phyloP scores from a whole-genome alignment of 352 stramenopile genomes.

The Globisporangium camurandrum region DNA sequence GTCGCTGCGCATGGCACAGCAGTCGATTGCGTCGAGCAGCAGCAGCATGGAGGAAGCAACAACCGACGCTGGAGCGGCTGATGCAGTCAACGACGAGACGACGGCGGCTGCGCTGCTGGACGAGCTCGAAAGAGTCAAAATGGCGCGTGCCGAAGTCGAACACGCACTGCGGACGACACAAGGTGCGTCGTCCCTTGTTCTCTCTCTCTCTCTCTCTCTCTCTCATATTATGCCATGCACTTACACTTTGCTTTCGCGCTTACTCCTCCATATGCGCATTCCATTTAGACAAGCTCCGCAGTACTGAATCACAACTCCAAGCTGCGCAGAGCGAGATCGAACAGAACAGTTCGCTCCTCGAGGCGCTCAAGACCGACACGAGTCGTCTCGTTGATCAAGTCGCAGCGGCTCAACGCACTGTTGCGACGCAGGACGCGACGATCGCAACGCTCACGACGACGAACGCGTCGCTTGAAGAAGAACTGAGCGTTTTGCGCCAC shows the following conservation, averaged over 20 bases:
- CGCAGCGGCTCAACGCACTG: conserved; percentile 12
- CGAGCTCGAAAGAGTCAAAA: conserved; percentile 57
- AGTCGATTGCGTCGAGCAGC: not conserved
- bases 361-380: conserved; percentile 11
- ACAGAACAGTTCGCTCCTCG: conserved; percentile 8
- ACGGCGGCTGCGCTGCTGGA: conserved; percentile 30
- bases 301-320: conserved; percentile 8
- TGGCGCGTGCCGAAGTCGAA: conserved; percentile 35
- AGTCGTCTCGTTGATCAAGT: conserved; percentile 11
- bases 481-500: conserved; percentile 26
- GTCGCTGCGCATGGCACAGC: conserved; percentile 2
- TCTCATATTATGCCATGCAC: not conserved
- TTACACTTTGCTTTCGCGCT: not conserved
- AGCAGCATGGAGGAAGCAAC: no score
- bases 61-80: not conserved
- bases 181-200: conserved; percentile 13
- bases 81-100: not conserved
- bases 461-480: conserved; percentile 30
- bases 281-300: conserved; percentile 9
- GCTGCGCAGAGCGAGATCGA: conserved; percentile 6
- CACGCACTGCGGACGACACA: conserved; percentile 38
- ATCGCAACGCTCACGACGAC: conserved; percentile 17
- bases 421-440: conserved; percentile 23
- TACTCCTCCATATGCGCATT: not conserved
- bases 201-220: not conserved